Percentiles rank a stretch among this genome's conserved stretches.
Evolutionary conservation across 2,329 filamentous ascomycete genomes (phyloP).

Genomic region (Trichoderma atrobrunneum): DNA sequence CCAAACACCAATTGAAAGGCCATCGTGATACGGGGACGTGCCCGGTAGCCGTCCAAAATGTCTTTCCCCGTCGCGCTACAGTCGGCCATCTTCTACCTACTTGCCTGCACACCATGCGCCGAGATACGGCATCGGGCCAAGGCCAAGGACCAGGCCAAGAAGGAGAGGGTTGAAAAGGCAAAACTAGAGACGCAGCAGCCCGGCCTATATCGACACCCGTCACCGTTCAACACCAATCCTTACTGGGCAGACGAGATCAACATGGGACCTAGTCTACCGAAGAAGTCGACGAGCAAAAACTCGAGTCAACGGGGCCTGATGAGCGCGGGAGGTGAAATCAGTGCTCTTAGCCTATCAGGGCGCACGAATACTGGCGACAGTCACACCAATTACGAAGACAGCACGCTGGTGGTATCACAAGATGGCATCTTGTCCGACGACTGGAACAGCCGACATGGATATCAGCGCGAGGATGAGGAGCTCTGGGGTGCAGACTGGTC

Average conservation of each 20-base stretch:
- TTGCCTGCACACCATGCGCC: constrained; percentile 76
- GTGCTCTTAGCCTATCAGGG: constrained; percentile 38
- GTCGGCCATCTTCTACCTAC: constrained; percentile 74
- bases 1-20: constrained; percentile 19
- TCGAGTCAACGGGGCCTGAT: constrained; percentile 59
- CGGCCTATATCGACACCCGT: constrained; percentile 72
- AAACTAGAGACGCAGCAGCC: constrained; percentile 67
- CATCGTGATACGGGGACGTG: constrained; percentile 11
- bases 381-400: constrained; percentile 33
- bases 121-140: constrained; percentile 67
- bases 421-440: constrained; percentile 43
- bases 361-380: constrained; percentile 40
- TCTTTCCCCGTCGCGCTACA: constrained; percentile 61
- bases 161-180: constrained; percentile 63
- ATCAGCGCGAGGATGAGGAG: constrained; percentile 85
- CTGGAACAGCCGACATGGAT: constrained; percentile 70
- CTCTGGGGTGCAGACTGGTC: constrained; percentile 67
- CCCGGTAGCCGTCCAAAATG: constrained; percentile 31
- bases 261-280: constrained; percentile 72
- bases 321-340: constrained; percentile 56
- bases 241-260: constrained; percentile 86
- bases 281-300: constrained; percentile 57
- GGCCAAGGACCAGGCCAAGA: constrained; percentile 66
- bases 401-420: constrained; percentile 36
- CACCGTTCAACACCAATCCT: constrained; percentile 80